A percentile compares a stretch with the other conserved stretches of the same genome.
Conservation (phyloP, 2,329 filamentous ascomycete species). For the Tolypocladium pustulatum region DNA sequence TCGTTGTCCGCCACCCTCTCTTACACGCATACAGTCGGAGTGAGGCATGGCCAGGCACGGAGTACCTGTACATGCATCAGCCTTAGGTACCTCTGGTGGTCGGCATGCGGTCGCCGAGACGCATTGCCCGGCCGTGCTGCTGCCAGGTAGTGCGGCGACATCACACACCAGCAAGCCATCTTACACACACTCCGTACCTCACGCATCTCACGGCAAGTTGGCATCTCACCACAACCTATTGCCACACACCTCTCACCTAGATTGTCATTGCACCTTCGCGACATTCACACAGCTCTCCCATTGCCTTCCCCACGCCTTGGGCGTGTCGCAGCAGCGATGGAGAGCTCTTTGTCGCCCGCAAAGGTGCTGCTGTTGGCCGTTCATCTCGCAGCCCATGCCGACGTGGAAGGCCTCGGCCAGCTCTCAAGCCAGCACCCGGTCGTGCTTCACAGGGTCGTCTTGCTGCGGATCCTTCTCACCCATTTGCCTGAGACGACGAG, state of each 20-base stretch:
- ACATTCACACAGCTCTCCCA: background rate
- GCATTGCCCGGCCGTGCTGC: too few relatives aligned
- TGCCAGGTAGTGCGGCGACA: too few relatives aligned
- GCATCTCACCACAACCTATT: background rate
- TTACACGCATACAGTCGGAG: background rate
- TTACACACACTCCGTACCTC: background rate
- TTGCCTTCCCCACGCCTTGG: background rate
- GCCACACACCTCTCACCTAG: background rate
- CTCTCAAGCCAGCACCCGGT: conserved; percentile 46
- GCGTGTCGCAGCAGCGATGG: conserved; percentile 9
- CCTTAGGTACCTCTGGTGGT: background rate
- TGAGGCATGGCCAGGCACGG: background rate
- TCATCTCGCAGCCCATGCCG: conserved; percentile 54
- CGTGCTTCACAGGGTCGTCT: conserved; percentile 51
- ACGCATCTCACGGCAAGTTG: background rate
- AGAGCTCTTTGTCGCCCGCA: conserved; percentile 43
- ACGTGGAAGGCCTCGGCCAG: conserved; percentile 51
- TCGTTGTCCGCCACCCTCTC: background rate
- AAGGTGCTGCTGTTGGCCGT: conserved; percentile 66
- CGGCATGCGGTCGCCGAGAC: background rate
- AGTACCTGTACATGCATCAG: too few relatives aligned
- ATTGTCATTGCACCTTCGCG: background rate
- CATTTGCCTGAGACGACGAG: conserved; percentile 64
- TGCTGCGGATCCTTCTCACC: conserved; percentile 64
- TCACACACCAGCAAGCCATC: too few relatives aligned